Conservation (phyloP, 768 basidiomycete species). For the Phanerodontia chrysosporium region DNA sequence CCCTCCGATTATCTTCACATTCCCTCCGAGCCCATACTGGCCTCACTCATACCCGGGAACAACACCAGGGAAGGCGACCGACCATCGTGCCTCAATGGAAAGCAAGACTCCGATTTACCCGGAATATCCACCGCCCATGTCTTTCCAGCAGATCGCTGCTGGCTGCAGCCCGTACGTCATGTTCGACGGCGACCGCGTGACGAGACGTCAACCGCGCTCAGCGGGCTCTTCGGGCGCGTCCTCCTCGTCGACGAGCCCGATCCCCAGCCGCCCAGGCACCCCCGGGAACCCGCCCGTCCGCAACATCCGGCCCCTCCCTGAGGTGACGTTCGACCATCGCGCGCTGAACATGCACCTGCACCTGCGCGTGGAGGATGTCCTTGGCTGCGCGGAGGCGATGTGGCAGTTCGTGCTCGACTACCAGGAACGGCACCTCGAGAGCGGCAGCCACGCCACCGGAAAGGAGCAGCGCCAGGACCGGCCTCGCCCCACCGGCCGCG, state of each 20-base stretch:
- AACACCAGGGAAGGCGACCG: neutral
- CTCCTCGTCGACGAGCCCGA: neutral
- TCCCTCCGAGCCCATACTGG: constrained; percentile 36
- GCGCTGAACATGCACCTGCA: constrained; percentile 62
- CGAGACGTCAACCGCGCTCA: neutral
- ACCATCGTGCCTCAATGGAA: too few species aligned
- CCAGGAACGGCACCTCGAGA: constrained; percentile 21
- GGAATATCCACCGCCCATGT: neutral
- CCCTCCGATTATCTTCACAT: constrained; percentile 55
- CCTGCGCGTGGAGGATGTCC: constrained; percentile 55
- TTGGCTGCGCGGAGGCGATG: constrained; percentile 72
- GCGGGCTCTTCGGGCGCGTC: neutral
- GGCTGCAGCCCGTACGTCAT: constrained; percentile 9
- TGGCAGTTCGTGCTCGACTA: constrained; percentile 69
- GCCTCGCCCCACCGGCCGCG: neutral
- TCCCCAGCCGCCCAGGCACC: neutral
- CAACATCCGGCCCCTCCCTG: constrained; percentile 49
- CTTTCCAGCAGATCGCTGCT: constrained; percentile 6
- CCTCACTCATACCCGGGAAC: too few species aligned
- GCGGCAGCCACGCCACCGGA: neutral
- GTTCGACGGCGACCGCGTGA: constrained; percentile 15
- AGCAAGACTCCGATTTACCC: too few species aligned
- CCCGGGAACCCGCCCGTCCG: neutral
- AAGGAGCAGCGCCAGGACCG: neutral
- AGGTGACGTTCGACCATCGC: constrained; percentile 51